Evolutionary conservation across 345 rosid species (phyloP), one percentile per base, ranked within the genome.

Genomic region (Citrus reticulata): DNA sequence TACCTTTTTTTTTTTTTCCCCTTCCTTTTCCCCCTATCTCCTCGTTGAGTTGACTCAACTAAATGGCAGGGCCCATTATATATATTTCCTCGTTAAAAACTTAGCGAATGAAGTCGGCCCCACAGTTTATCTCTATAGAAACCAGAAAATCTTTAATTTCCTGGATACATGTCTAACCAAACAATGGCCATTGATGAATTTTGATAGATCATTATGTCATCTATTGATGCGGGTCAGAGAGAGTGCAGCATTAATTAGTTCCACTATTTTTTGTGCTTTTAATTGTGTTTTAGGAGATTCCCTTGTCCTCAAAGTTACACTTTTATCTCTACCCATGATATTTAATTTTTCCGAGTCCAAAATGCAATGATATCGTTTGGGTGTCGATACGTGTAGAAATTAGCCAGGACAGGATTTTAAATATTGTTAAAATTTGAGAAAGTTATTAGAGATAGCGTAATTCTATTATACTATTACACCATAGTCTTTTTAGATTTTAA

Each of bases 241-340:
- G 75, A 77, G 83, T 76, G 83, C 80, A 77, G 80, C 83, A 81
- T 77, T 81, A 81, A 39, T 70, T 81, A 81, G 30, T 64, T 77
- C 80, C 80, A 76, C 80, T 65, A 64, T 58, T 37, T 27, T 70
- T 37, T 35, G 55, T 62, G 65, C 70, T 75, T 34, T 61, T 74
- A 74, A 80, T 74, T 30, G 75, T 68, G 13, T 61, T 70, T 42
- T 37, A 25, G 11, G 78, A 24, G 39, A 65, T 46, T 20, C 49
- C 39, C n/a, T 19, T 55, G 10, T 30, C 17, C 70, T 63, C 62
- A 17, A 78, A 61, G 9, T 58, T 39, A 69, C 39, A 7, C 59
- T 7, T 63, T 24, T 7, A 17, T 62, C 29, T 60, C 58, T 34
- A 14, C 58, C 55, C 9, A 64, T 29, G 68, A 7, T 16, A 54